Conservation (phyloP, 1,139 yeast genomes). For the Magnusiomyces starmeri region DNA sequence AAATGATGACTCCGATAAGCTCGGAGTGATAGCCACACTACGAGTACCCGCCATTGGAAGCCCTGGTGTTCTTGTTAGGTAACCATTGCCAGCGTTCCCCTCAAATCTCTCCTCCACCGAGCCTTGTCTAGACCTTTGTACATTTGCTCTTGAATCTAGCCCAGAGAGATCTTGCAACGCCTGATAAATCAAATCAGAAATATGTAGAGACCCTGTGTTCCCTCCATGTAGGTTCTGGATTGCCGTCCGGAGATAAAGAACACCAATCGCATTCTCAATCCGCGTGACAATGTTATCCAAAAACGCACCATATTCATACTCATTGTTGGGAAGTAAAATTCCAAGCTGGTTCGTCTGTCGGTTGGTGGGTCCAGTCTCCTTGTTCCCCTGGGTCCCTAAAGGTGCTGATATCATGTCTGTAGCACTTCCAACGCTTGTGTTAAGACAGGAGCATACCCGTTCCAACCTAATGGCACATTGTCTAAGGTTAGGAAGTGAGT, state of each 20-base stretch:
- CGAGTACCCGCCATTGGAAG: no score
- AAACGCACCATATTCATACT: constrained; percentile 40
- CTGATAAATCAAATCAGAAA: no score
- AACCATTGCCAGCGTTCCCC: no score
- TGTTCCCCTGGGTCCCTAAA: constrained; percentile 9
- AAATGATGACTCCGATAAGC: constrained; percentile 2
- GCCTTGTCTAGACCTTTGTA: no score
- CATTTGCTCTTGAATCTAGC: no score
- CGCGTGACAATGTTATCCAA: constrained; percentile 58
- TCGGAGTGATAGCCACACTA: not conserved
- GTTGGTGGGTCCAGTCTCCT: constrained; percentile 5
- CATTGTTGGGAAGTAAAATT: constrained; percentile 25
- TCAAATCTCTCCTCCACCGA: no score
- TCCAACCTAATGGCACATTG: constrained; percentile 1
- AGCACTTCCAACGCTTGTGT: not conserved
- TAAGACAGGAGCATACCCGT: constrained; percentile 20
- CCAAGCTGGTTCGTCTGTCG: constrained; percentile 1
- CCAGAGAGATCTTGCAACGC: no score
- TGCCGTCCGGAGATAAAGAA: constrained; percentile 19
- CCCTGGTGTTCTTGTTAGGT: no score
- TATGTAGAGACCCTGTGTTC: no score
- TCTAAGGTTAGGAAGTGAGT: not conserved
- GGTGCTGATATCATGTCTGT: not conserved
- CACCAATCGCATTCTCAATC: constrained; percentile 43
- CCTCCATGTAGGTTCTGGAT: no score